Base-by-base conservation (phyloP, 1,284 basidiomycete species). In the Cryptococcus sp. region DNA sequence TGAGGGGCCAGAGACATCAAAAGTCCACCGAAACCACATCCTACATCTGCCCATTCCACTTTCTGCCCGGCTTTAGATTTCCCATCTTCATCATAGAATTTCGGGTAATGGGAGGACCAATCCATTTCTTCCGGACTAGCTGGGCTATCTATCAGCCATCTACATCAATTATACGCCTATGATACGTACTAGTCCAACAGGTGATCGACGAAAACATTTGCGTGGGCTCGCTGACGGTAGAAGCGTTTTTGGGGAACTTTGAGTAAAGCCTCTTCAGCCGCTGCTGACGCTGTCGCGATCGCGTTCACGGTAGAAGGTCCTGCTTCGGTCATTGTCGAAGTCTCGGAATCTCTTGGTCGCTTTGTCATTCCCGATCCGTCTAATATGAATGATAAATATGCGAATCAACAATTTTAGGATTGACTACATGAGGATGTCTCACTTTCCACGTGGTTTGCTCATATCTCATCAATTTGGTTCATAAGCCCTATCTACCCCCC, bases 201-300 rank as follows among this genome's bases (percentile, higher is more conserved):
- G 76, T 98, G 96, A 75, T 98, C 96, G 13, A 89, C 90, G 76
- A 99, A 98, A 1, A 94, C 94, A 73, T 99, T 99, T 7, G 94
- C 93, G 72, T 99, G 94, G 3, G 94, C 96, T 51, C 96, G 82
- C 72, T 99, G 96, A 21, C 96, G 82, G 75, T 98, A 99, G 76
- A 89, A 90, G 66, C 88, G 84, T 86, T 98, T 98, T 44, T 70
- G 68, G 10, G 68, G 68, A 31, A 64, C 61, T 43, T 61, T 57
- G 16, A 70, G 57, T 23, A 69, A 46, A 3, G 50, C 50, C 32
- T 61, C 52, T 22, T 49, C 50, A 43, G 47, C 41, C 2, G 18
- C 32, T 19, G 9, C 45, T 16, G 2, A 21, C 39, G 47, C 44
- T 28, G 5, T 11, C 11, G 5, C 28, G 11, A 11, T 28, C n/a